A percentile compares a stretch with the other conserved stretches of the same genome.
phyloP scores from a whole-genome alignment of 164 flowering plant species.

The Paratinospora sagittata region DNA sequence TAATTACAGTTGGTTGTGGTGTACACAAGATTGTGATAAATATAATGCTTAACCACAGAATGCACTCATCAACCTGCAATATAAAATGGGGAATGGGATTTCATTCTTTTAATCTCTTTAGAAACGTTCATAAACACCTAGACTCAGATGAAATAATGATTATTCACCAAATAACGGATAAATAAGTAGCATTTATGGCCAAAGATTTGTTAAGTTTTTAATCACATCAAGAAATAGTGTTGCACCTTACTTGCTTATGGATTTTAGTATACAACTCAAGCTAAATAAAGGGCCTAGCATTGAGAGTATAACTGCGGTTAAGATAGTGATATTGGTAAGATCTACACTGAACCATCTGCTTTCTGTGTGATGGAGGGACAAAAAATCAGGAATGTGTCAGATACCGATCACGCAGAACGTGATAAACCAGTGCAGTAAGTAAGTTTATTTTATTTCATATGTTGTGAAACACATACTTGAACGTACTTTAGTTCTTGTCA shows the following conservation, averaged over 20 bases:
- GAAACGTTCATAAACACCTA: not conserved
- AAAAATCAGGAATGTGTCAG: not conserved
- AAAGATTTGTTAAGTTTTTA: not conserved
- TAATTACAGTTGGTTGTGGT: slow-evolving; percentile 86
- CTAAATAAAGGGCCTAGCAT: not conserved
- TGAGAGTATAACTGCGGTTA: not conserved
- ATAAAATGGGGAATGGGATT: not conserved
- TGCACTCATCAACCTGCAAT: slow-evolving; percentile 84
- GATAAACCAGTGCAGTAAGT: not conserved
- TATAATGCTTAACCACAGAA: slow-evolving; percentile 85
- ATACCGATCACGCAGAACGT: not conserved
- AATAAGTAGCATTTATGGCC: not conserved
- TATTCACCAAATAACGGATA: too few species aligned
- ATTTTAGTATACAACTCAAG: not conserved
- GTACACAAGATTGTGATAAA: slow-evolving; percentile 95
- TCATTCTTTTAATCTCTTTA: not conserved
- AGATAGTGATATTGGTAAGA: not conserved
- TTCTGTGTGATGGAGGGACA: not conserved
- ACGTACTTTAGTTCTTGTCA: not conserved
- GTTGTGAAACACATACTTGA: not conserved
- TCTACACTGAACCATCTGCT: not conserved
- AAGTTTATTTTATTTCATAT: not conserved
- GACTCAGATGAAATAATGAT: not conserved
- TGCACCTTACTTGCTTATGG: not conserved
- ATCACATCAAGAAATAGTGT: not conserved